These are phyloP conservation scores for Botryotinia convoluta DNA, from an alignment of 2,329 filamentous ascomycete species.

Conservation along the genomic window DNA sequence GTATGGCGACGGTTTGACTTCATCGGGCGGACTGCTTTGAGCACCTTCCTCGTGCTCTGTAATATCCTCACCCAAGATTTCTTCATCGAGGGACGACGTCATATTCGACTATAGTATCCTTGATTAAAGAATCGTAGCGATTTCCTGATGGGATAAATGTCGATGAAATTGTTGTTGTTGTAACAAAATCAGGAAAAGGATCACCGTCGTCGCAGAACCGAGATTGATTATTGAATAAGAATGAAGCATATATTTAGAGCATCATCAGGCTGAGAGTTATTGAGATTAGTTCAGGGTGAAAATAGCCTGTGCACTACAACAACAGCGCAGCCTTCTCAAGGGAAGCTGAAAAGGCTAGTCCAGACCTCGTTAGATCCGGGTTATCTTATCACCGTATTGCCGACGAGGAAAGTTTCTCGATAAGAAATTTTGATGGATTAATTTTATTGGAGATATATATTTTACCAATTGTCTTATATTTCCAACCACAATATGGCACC, in stretches of 20 bases:
- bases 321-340: conserved; percentile 4
- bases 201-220: conserved; percentile 8
- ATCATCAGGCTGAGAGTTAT: conserved; percentile 9
- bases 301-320: conserved; percentile 8
- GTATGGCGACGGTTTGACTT: neutral
- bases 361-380: conserved; percentile 15
- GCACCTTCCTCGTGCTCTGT: conserved; percentile 7
- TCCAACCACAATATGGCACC: conserved; percentile 6
- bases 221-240: neutral
- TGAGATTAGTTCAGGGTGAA: conserved; percentile 8
- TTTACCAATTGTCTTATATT: neutral
- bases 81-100: conserved; percentile 13
- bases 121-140: neutral
- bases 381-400: conserved; percentile 13
- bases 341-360: neutral
- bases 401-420: conserved; percentile 18
- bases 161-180: neutral
- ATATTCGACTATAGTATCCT: neutral
- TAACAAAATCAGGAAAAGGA: neutral
- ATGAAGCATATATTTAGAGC: conserved; percentile 12
- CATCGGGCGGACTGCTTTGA: conserved; percentile 2
- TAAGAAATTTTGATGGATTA: conserved; percentile 21
- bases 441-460: neutral
- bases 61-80: conserved; percentile 16
- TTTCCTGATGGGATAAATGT: neutral